A percentile compares a stretch with the other conserved stretches of the same genome.
Conservation (phyloP, 176 grass and related monocot genomes). For the Puya raimondii region DNA sequence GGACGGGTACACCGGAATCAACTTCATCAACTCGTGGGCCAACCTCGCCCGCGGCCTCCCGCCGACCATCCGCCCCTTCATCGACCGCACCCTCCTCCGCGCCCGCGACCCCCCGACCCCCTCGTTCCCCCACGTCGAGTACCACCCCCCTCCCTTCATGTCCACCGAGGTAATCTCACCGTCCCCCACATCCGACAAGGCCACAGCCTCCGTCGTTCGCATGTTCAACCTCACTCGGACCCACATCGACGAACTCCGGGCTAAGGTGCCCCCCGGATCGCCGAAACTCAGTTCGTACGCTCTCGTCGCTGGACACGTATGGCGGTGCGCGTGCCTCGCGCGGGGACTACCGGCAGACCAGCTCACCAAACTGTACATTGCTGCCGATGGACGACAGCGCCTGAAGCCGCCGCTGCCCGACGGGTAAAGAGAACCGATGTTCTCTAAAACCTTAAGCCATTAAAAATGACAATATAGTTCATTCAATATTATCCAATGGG, state of each 20-base stretch:
- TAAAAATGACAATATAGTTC: no score
- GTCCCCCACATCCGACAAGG: background rate
- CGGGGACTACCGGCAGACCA: constrained; percentile 51
- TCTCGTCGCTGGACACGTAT: constrained; percentile 63
- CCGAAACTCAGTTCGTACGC: constrained; percentile 39
- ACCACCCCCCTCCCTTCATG: constrained; percentile 67
- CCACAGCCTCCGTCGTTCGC: constrained; percentile 40
- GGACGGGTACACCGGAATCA: constrained; percentile 65
- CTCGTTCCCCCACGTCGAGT: constrained; percentile 65
- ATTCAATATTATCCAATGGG: no score
- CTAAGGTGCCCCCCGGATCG: constrained; percentile 18
- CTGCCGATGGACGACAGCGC: constrained; percentile 61
- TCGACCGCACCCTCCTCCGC: constrained; percentile 54
- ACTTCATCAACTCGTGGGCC: constrained; percentile 95
- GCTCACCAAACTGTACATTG: constrained; percentile 64
- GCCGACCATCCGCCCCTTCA: constrained; percentile 45
- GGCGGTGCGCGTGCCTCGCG: constrained; percentile 68
- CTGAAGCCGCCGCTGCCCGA: constrained; percentile 52
- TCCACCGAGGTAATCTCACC: constrained; percentile 10
- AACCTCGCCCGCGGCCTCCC: constrained; percentile 50
- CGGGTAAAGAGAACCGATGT: constrained; percentile 4
- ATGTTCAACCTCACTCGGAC: constrained; percentile 64
- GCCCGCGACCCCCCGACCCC: constrained; percentile 60
- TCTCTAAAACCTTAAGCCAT: no score
- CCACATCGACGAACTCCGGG: constrained; percentile 33